phyloP scores from a whole-genome alignment of 2,329 filamentous ascomycete genomes.

The Bipolaris sorokiniana region DNA sequence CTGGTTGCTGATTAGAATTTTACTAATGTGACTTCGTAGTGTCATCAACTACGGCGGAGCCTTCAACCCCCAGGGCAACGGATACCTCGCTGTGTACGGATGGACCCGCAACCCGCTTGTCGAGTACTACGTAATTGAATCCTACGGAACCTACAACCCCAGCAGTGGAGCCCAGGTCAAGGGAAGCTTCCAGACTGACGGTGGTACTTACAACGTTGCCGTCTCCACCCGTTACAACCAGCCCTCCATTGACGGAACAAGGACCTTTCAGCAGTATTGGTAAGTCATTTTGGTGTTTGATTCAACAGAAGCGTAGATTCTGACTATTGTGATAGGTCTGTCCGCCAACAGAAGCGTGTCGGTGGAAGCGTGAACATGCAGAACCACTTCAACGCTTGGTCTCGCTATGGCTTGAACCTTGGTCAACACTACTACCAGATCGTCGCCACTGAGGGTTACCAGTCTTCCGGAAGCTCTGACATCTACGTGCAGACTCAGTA shows the following conservation, averaged over 20 bases:
- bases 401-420: slow-evolving; percentile 28
- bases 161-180: slow-evolving; percentile 52
- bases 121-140: slow-evolving; percentile 65
- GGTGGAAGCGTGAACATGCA: slow-evolving; percentile 48
- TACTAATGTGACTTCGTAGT: background rate
- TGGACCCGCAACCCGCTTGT: slow-evolving; percentile 61
- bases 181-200: slow-evolving; percentile 59
- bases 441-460: slow-evolving; percentile 61
- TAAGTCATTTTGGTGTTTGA: slow-evolving; percentile 28
- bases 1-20: background rate
- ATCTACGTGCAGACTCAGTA: slow-evolving; percentile 15
- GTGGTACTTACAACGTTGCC: slow-evolving; percentile 60
- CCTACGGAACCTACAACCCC: slow-evolving; percentile 56
- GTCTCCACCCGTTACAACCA: slow-evolving; percentile 55
- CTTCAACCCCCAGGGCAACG: slow-evolving; percentile 27
- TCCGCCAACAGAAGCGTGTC: slow-evolving; percentile 56
- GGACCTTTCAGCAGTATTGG: slow-evolving; percentile 62
- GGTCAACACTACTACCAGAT: slow-evolving; percentile 41
- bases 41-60: slow-evolving; percentile 27
- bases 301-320: background rate
- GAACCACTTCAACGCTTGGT: slow-evolving; percentile 40
- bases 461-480: slow-evolving; percentile 50
- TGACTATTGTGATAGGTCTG: slow-evolving; percentile 17
- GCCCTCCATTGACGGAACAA: slow-evolving; percentile 60
- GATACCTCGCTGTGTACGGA: slow-evolving; percentile 57